phyloP scores from a whole-genome alignment of 768 basidiomycete species.

The Termitomyces sp. region DNA sequence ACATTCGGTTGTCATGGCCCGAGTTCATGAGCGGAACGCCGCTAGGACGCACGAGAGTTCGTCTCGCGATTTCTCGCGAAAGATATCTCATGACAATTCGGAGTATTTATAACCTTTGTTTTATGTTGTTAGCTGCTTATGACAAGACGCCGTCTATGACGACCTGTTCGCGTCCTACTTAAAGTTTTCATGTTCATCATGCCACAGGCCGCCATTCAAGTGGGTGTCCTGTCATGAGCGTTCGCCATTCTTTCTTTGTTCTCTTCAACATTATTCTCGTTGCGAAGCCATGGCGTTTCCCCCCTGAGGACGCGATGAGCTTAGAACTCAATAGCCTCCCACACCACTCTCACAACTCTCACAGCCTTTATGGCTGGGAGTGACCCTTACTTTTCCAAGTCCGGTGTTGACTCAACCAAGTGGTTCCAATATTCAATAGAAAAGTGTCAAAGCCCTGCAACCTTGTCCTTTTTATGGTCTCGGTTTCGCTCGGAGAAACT shows the following conservation, averaged over 20 bases:
- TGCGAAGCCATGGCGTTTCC: neutral
- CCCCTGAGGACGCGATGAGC: neutral
- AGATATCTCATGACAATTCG: constrained; percentile 8
- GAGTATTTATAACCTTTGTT: constrained; percentile 10
- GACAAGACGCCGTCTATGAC: constrained; percentile 4
- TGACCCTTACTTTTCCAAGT: neutral
- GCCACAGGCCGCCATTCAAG: neutral
- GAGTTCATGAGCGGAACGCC: constrained; percentile 17
- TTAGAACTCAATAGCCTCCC: neutral
- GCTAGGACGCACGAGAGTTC: constrained; percentile 1
- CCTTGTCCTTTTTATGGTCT: neutral
- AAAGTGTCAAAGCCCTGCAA: neutral
- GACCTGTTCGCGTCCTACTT: neutral
- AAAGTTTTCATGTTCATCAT: neutral
- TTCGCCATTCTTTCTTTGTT: neutral
- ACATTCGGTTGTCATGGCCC: constrained; percentile 25
- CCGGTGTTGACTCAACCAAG: neutral
- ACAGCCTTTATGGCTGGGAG: neutral
- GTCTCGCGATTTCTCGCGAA: constrained; percentile 7
- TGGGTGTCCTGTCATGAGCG: neutral
- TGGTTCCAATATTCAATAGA: neutral
- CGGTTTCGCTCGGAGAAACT: neutral
- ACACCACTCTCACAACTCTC: neutral
- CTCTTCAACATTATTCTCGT: neutral
- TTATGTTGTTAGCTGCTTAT: constrained; percentile 4